Conservation (phyloP, 2,329 filamentous ascomycete species). For the Aspergillus neoniger region DNA sequence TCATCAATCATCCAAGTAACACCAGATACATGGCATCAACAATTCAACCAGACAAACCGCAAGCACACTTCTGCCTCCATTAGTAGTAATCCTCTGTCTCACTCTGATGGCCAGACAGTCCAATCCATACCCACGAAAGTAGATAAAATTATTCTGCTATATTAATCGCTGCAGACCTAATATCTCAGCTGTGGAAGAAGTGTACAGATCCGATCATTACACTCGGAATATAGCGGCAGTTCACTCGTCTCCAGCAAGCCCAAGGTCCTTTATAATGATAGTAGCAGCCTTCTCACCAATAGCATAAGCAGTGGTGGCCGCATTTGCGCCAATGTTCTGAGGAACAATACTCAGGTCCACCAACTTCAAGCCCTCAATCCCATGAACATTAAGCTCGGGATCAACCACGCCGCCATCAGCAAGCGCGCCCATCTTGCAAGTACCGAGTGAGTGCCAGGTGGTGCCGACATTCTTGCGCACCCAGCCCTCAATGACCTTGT, state of each 20-base stretch:
- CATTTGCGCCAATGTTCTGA: constrained; percentile 1
- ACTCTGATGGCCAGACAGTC: no score
- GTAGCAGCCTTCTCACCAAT: constrained; percentile 2
- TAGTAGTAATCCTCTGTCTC: no score
- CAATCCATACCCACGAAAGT: no score
- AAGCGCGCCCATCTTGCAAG: neutral
- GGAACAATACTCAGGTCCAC: neutral
- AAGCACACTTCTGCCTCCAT: no score
- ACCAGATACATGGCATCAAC: no score
- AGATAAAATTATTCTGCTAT: no score
- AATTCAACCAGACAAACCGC: no score
- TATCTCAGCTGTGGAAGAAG: no score
- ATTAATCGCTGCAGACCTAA: no score
- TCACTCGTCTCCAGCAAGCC: neutral
- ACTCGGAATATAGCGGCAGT: no score
- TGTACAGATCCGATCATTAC: no score
- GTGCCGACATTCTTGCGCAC: constrained; percentile 4
- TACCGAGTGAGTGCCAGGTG: constrained; percentile 2
- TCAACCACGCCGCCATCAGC: constrained; percentile 3
- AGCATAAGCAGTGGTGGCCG: neutral
- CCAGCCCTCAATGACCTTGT: constrained; percentile 5
- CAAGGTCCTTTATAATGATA: neutral
- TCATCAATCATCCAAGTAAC: no score
- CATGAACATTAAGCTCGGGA: neutral
- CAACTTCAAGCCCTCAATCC: neutral